Conservation (phyloP, 2,329 filamentous ascomycete species). For the Microsporum canis region DNA sequence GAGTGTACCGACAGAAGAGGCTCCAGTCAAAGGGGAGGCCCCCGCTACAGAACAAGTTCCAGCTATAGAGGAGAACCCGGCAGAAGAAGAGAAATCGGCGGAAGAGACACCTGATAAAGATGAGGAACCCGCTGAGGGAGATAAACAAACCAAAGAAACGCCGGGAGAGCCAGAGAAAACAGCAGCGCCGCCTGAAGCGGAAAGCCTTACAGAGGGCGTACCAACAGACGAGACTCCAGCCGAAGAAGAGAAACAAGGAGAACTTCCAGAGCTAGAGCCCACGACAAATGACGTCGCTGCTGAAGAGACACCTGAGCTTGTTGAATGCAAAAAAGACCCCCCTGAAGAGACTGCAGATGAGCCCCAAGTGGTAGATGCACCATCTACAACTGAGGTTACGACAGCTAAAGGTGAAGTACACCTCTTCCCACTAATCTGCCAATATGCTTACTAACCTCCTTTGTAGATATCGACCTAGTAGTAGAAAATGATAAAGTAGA, state of each 20-base stretch:
- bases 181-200: not conserved
- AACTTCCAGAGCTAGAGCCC: not conserved
- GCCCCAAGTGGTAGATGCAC: not conserved
- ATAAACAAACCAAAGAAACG: not conserved
- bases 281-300: not conserved
- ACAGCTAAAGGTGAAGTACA: slow-evolving; percentile 7
- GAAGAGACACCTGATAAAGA: not conserved
- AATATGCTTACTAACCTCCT: not conserved
- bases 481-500: slow-evolving; percentile 12
- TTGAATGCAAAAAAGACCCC: not conserved
- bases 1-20: not conserved
- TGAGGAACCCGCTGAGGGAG: not conserved
- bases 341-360: not conserved
- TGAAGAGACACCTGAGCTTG: not conserved
- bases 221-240: not conserved
- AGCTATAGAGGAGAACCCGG: not conserved
- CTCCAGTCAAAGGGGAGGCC: not conserved
- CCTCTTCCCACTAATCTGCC: not conserved
- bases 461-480: slow-evolving; percentile 10
- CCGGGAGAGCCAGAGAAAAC: not conserved
- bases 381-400: not conserved
- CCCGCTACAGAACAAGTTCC: not conserved
- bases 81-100: not conserved
- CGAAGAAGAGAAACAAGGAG: not conserved
- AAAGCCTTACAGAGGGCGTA: no score